Evolutionary conservation across 805 yeast species (phyloP), one percentile per base, ranked within the genome.

Genomic region (Saccharomycopsis olivae): DNA sequence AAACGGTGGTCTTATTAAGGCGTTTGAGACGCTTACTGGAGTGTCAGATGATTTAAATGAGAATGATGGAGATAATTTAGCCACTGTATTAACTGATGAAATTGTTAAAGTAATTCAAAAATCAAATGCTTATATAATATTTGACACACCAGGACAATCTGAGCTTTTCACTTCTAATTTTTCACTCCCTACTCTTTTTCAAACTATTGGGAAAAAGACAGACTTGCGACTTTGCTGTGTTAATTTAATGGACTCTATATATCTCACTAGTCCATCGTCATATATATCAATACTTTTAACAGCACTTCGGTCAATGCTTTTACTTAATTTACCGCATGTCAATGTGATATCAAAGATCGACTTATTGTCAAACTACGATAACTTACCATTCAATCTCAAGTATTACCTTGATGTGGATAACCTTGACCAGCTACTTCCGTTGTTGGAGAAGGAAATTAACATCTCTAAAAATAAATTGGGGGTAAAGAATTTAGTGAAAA

Each of bases 91-190:
- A 50, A 53, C 80, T 3, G 61, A 63, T 8, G 74, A 71, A 53
- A 63, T 89, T 24, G 65, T 68, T 42, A 62, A 66, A 24, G 61
- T 87, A 10, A 71, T 81, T 4, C 55, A 63, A 28, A 66, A 71
- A 30, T 78, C 75, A 41, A 64, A 64, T 17, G 73, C 78, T 29
- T 86, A 86, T 49, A 57, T 86, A 10, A 64, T 86, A 3, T 83
- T 86, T 60, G 96, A 86, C 57, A 84, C 94, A 53, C 96, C 96
- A 1, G 98, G 98, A 1, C 98, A 92, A 57, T 92, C 87, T 1
- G 99, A 92, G 56, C 68, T 92, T 13, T 92, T 84, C 60, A 92
- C 99, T 2, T 94, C 84, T 53, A 94, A 85, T 52, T 71, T 78
- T 1, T 77, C 95, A 0, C 61, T 94, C 32, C 69, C 67, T 31